Percentiles rank a stretch among this genome's conserved stretches.
Evolutionary conservation across 2,329 filamentous ascomycete genomes (phyloP).

Genomic region (Paradendryphiella salina): DNA sequence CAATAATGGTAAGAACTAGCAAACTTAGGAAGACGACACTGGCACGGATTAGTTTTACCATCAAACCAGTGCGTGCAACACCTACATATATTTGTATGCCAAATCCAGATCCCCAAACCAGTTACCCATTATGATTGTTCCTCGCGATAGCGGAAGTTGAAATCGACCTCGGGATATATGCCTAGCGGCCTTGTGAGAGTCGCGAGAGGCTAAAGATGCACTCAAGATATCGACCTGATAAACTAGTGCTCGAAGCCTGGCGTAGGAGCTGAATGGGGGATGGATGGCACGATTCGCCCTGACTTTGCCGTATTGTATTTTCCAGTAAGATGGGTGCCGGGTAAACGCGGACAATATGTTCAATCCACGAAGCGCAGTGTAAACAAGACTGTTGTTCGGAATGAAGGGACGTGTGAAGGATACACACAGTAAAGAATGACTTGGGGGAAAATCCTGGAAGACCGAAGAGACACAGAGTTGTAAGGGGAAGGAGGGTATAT

Average conservation of each 20-base stretch:
- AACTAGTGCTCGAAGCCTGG: not conserved
- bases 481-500: slow-evolving; percentile 35
- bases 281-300: slow-evolving; percentile 8
- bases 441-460: slow-evolving; percentile 24
- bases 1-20: slow-evolving; percentile 38
- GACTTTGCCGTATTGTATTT: slow-evolving; percentile 1
- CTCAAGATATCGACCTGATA: not conserved
- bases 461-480: slow-evolving; percentile 22
- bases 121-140: slow-evolving; percentile 18
- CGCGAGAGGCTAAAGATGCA: not conserved
- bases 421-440: slow-evolving; percentile 36
- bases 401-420: slow-evolving; percentile 43
- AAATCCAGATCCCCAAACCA: slow-evolving; percentile 44
- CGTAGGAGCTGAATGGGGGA: not conserved
- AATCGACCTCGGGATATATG: not conserved
- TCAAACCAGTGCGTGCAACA: not conserved
- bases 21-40: slow-evolving; percentile 44
- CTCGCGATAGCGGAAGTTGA: not conserved
- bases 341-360: slow-evolving; percentile 24
- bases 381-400: slow-evolving; percentile 15
- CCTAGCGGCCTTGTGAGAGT: not conserved
- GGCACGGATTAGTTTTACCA: slow-evolving; percentile 12
- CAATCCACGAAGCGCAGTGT: slow-evolving; percentile 15
- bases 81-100: slow-evolving; percentile 47
- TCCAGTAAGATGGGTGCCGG: slow-evolving; percentile 10